Base-by-base conservation (phyloP, 2,329 filamentous ascomycete genomes). In the Penicillium sp. region DNA sequence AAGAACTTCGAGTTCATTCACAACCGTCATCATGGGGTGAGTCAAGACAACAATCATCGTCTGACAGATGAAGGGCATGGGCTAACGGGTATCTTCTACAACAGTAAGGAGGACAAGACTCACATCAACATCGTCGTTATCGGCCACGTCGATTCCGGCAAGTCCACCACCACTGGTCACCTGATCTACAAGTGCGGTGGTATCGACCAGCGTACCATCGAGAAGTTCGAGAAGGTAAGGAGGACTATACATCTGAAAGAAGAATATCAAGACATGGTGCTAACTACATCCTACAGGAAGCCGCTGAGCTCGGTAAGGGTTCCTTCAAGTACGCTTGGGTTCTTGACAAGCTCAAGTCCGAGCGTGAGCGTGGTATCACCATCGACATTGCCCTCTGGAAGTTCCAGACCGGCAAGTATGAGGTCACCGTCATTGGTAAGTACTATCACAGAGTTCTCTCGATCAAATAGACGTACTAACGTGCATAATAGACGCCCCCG, bases 141-240 rank as follows among this genome's bases (percentile, higher is more conserved):
- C 83, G 89, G 90, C 82, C 91, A 95, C 85, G 90, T 95, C 88
- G 89, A 95, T 80, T 95, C 89, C 77, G 91, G 90, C 80, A 96
- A 96, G 85, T 95, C 90, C 67, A 96, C 90, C 76, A 96, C 90
- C 76, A 87, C 84, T 67, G 83, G 84, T 76, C 84, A 91, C 82
- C 84, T 98, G 84, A 97, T 98, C 87, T 97, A 97, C 89, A 91
- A 98, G 87, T 97, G 93, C 83, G 93, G 93, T 86, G 93, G 93
- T 88, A 98, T 97, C 74, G 93, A 98, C 88, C 89, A 91, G 84
- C 91, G 93, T 89, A 97, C 91, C 77, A 97, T 98, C 75, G 93
- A 98, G 87, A 98, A 98, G 87, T 98, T 98, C 85, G 93, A 98
- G 90, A 97, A 98, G 89, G 91, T n/a, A n/a, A n/a, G n/a, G n/a